Conservation (phyloP, 2,329 filamentous ascomycete species). For the Clonostachys chloroleuca region DNA sequence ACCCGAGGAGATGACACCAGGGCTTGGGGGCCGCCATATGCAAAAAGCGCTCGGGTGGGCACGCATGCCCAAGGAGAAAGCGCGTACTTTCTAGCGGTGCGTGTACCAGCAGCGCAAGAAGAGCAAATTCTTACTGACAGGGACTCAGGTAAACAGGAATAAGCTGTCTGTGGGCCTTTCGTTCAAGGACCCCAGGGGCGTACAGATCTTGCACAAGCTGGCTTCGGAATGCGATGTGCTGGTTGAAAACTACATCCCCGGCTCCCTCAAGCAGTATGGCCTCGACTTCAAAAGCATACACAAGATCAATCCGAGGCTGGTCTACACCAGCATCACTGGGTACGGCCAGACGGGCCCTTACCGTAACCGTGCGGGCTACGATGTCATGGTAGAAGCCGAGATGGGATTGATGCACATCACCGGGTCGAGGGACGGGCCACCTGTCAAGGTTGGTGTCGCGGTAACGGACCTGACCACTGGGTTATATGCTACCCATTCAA, state of each 20-base stretch:
- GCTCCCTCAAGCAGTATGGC: slow-evolving; percentile 80
- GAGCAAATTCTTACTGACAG: not conserved
- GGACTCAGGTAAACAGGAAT: slow-evolving; percentile 79
- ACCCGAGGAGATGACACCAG: slow-evolving; percentile 87
- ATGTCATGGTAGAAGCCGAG: slow-evolving; percentile 99
- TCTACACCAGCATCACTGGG: slow-evolving; percentile 95
- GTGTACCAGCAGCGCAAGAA: slow-evolving; percentile 4
- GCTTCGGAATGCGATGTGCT: slow-evolving; percentile 84
- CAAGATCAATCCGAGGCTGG: slow-evolving; percentile 77
- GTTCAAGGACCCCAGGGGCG: slow-evolving; percentile 79
- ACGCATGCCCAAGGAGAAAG: slow-evolving; percentile 77
- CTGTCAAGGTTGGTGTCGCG: slow-evolving; percentile 95
- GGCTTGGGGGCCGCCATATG: slow-evolving; percentile 95
- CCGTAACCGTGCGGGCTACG: slow-evolving; percentile 83
- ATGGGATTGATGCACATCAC: slow-evolving; percentile 99
- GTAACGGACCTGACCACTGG: slow-evolving; percentile 96
- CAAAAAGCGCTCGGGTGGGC: slow-evolving; percentile 58
- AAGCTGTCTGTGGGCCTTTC: slow-evolving; percentile 92
- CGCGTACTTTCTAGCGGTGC: slow-evolving; percentile 90
- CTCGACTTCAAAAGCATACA: slow-evolving; percentile 83
- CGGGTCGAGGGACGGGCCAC: slow-evolving; percentile 78
- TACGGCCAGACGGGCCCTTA: slow-evolving; percentile 96
- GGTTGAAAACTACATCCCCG: slow-evolving; percentile 95
- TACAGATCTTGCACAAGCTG: slow-evolving; percentile 82
- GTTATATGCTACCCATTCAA: slow-evolving; percentile 88